These are phyloP conservation scores for Termitomyces sp. DNA, from an alignment of 768 basidiomycete species.

Conservation along the genomic window DNA sequence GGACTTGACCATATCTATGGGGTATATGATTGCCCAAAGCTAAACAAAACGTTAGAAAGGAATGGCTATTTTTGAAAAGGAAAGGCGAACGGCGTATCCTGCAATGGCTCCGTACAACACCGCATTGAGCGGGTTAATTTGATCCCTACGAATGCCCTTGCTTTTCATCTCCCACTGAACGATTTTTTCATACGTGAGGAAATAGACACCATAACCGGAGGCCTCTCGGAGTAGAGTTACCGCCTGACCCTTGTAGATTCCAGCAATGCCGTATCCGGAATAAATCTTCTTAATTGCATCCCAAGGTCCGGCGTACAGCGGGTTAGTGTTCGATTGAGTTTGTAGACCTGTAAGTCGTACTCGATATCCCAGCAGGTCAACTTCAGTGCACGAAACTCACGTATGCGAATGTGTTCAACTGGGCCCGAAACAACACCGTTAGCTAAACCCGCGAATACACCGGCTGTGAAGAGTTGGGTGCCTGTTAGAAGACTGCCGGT, in stretches of 20 bases:
- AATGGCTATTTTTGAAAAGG: background rate
- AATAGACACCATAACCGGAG: conserved; percentile 82
- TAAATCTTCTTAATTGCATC: conserved; percentile 88
- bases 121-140: conserved; percentile 74
- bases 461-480: conserved; percentile 68
- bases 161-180: conserved; percentile 80
- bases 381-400: conserved; percentile 39
- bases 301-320: conserved; percentile 74
- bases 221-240: conserved; percentile 85
- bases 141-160: conserved; percentile 66
- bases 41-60: conserved; percentile 23
- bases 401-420: conserved; percentile 96
- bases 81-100: conserved; percentile 74
- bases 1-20: conserved; percentile 94
- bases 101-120: conserved; percentile 88
- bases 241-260: conserved; percentile 90
- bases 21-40: conserved; percentile 93
- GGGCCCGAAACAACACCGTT: conserved; percentile 94
- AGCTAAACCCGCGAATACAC: conserved; percentile 81
- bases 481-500: conserved; percentile 56
- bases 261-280: conserved; percentile 66
- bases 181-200: conserved; percentile 88
- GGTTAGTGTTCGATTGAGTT: conserved; percentile 80
- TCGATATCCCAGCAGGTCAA: conserved; percentile 1
- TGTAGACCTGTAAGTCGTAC: conserved; percentile 64